Percentiles rank a stretch among this genome's conserved stretches.
Evolutionary conservation across 2,329 filamentous ascomycete species (phyloP).

Genomic region (Calonectria montana): DNA sequence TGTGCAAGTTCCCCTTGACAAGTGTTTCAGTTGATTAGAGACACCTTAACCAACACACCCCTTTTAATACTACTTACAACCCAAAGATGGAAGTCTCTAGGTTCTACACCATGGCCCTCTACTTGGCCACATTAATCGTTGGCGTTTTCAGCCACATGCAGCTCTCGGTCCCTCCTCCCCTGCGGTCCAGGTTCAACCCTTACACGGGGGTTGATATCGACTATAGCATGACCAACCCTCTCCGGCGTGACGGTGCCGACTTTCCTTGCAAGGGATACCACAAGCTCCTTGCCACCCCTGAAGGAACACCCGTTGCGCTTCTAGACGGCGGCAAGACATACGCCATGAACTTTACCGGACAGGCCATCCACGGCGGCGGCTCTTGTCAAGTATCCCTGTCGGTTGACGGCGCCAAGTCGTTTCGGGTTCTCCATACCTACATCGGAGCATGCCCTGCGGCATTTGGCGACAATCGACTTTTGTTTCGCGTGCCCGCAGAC

Average conservation of each 20-base stretch:
- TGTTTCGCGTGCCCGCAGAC: constrained; percentile 65
- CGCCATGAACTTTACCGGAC: constrained; percentile 64
- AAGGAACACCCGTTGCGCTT: constrained; percentile 58
- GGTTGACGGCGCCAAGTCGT: constrained; percentile 69
- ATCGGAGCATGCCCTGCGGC: constrained; percentile 49
- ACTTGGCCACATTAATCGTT: background rate
- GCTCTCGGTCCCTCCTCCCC: constrained; percentile 60
- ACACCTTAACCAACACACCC: background rate
- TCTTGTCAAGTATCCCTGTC: constrained; percentile 73
- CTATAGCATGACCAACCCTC: constrained; percentile 76
- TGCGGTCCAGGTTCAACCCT: constrained; percentile 63
- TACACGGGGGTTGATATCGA: constrained; percentile 63
- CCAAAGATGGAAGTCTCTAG: background rate
- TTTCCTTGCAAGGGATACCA: constrained; percentile 79
- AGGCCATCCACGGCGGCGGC: constrained; percentile 66
- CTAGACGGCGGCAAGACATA: constrained; percentile 66
- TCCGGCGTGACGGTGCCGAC: constrained; percentile 69
- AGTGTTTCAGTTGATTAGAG: background rate
- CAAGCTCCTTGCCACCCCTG: constrained; percentile 35
- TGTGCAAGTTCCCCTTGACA: background rate
- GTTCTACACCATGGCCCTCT: background rate
- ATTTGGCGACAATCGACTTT: constrained; percentile 33
- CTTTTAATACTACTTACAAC: too few relatives aligned
- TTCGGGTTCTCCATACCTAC: constrained; percentile 61
- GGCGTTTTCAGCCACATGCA: constrained; percentile 58